Evolutionary conservation across 192 early-diverging fungal species (phyloP).

Genomic region (Diversispora eburnea): DNA sequence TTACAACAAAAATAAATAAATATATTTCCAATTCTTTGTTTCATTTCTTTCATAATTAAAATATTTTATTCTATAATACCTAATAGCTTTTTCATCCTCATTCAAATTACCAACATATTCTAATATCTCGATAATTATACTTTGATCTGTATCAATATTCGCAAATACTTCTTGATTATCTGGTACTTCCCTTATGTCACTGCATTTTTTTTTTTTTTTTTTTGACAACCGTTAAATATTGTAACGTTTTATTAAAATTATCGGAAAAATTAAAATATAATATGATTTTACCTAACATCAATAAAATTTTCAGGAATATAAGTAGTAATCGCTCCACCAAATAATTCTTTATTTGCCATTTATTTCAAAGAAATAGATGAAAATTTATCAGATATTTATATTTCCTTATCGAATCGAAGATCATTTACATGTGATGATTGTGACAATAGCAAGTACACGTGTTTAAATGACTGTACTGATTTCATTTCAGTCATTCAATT

Average conservation of each 20-base stretch:
- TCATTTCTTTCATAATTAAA: constrained; percentile 16
- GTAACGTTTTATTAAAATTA: background rate
- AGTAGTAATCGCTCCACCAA: constrained; percentile 68
- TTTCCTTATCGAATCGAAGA: no score
- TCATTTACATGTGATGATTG: no score
- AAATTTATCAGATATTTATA: no score
- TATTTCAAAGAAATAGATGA: no score
- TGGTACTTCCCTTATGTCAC: constrained; percentile 76
- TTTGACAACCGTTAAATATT: background rate
- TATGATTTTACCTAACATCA: constrained; percentile 51
- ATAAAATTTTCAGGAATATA: constrained; percentile 52
- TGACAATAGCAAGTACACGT: no score
- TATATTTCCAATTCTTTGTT: background rate
- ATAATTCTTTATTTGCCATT: constrained; percentile 36
- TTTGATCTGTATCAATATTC: constrained; percentile 63
- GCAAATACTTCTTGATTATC: constrained; percentile 94
- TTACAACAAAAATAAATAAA: no score
- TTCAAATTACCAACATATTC: constrained; percentile 53
- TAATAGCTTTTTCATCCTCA: constrained; percentile 46
- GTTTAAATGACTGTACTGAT: no score
- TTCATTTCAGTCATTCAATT: no score
- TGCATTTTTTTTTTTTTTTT: no score
- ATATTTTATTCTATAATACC: constrained; percentile 35
- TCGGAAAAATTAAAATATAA: background rate
- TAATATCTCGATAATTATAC: constrained; percentile 85